phyloP scores from a whole-genome alignment of 768 basidiomycete species.

The Daedalea quercina region DNA sequence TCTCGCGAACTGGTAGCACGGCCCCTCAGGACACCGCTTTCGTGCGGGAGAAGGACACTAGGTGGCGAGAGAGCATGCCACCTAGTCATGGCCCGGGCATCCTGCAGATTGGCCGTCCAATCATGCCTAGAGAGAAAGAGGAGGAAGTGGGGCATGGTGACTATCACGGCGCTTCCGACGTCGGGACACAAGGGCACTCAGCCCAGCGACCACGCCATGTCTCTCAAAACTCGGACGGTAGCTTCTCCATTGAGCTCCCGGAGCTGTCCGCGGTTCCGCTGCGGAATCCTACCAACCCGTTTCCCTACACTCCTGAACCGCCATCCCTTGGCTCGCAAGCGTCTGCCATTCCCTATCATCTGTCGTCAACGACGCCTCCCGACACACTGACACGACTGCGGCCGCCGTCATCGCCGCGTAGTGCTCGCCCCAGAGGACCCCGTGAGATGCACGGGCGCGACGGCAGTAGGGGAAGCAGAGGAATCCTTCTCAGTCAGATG shows the following conservation, averaged over 20 bases:
- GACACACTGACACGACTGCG: background rate
- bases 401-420: constrained; percentile 13
- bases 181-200: constrained; percentile 11
- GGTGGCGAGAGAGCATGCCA: background rate
- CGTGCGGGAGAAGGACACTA: background rate
- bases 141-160: constrained; percentile 14
- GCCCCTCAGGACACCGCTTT: background rate
- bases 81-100: constrained; percentile 1
- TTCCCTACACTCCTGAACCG: constrained; percentile 10
- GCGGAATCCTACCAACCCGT: constrained; percentile 13
- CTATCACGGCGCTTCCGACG: constrained; percentile 1
- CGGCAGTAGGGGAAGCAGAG: constrained; percentile 17
- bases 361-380: background rate
- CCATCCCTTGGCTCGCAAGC: background rate
- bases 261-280: constrained; percentile 12
- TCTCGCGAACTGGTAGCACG: background rate
- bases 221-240: constrained; percentile 25
- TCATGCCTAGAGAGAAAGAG: constrained; percentile 1
- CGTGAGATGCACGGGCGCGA: constrained; percentile 20
- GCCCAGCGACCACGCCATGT: constrained; percentile 14
- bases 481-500: constrained; percentile 18
- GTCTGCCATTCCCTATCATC: background rate
- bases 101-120: constrained; percentile 7
- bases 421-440: constrained; percentile 19
- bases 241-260: constrained; percentile 23